These are phyloP conservation scores for Wallacemonas sp. DNA, from an alignment of 208 protist species.

Conservation along the genomic window DNA sequence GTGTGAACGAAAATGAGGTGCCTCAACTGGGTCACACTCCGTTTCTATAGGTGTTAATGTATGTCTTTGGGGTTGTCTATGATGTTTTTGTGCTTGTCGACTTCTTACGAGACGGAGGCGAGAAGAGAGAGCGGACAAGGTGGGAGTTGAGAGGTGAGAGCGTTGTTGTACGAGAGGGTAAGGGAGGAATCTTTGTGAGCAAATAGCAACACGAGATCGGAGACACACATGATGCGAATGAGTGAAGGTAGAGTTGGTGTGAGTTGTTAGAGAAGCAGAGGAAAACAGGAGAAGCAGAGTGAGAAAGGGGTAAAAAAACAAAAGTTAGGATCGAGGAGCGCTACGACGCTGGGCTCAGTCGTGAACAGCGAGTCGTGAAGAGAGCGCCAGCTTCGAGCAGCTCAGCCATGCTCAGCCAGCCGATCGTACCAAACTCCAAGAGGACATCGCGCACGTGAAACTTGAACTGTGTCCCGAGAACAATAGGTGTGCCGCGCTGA, in stretches of 20 bases:
- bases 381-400: slow-evolving; percentile 1
- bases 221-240: not conserved
- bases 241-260: not conserved
- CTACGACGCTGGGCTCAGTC: too few relatives aligned
- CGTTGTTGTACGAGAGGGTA: not conserved
- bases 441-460: slow-evolving; percentile 5
- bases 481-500: not conserved
- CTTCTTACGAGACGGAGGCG: not conserved
- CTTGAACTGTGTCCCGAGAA: not conserved
- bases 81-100: too few relatives aligned
- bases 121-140: not conserved
- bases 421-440: slow-evolving; percentile 4
- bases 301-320: slow-evolving; percentile 4
- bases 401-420: slow-evolving; percentile 11
- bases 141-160: not conserved
- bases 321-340: too few relatives aligned
- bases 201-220: too few relatives aligned
- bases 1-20: too few relatives aligned
- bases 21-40: too few relatives aligned
- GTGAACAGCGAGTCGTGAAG: not conserved
- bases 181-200: too few relatives aligned
- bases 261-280: not conserved
- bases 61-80: too few relatives aligned
- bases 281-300: not conserved
- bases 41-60: too few relatives aligned